phyloP scores from a whole-genome alignment of 106 monocot genomes.

The Dendrobium chrysotoxum region DNA sequence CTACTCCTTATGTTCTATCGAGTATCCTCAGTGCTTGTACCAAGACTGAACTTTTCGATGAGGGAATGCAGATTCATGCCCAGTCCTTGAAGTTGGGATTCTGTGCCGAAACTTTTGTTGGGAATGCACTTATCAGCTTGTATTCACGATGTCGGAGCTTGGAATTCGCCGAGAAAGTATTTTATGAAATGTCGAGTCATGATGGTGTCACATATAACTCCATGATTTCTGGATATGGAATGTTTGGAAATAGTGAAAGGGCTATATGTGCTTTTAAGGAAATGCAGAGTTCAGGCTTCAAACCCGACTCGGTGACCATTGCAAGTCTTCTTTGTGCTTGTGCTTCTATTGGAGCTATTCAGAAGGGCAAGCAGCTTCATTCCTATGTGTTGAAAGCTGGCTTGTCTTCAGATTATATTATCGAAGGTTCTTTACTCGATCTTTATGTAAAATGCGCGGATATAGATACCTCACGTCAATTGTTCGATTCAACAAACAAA shows the following conservation, averaged over 20 bases:
- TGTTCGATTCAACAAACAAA: constrained; percentile 35
- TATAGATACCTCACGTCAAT: constrained; percentile 39
- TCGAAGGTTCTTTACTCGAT: constrained; percentile 83
- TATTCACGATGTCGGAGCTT: constrained; percentile 44
- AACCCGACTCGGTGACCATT: constrained; percentile 62
- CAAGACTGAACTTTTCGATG: constrained; percentile 31
- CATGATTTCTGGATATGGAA: constrained; percentile 61
- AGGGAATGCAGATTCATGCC: constrained; percentile 54
- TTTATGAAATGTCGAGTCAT: constrained; percentile 36
- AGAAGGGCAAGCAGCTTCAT: constrained; percentile 68
- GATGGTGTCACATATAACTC: constrained; percentile 79
- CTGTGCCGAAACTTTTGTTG: constrained; percentile 48
- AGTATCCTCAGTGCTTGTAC: constrained; percentile 72
- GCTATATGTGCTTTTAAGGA: constrained; percentile 37
- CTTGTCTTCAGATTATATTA: constrained; percentile 58
- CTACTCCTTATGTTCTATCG: constrained; percentile 78
- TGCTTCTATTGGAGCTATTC: constrained; percentile 41
- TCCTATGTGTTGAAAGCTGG: constrained; percentile 57
- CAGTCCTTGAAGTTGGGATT: constrained; percentile 64
- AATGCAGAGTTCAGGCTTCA: constrained; percentile 48
- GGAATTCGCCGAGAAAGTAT: constrained; percentile 35
- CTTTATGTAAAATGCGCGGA: constrained; percentile 78
- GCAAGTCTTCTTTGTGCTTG: constrained; percentile 61
- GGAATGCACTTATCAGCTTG: constrained; percentile 69
- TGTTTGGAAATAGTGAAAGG: constrained; percentile 33